Evolutionary conservation across 2,329 filamentous ascomycete genomes (phyloP), one percentile per base, ranked within the genome.

Genomic region (Stenocarpella maydis): DNA sequence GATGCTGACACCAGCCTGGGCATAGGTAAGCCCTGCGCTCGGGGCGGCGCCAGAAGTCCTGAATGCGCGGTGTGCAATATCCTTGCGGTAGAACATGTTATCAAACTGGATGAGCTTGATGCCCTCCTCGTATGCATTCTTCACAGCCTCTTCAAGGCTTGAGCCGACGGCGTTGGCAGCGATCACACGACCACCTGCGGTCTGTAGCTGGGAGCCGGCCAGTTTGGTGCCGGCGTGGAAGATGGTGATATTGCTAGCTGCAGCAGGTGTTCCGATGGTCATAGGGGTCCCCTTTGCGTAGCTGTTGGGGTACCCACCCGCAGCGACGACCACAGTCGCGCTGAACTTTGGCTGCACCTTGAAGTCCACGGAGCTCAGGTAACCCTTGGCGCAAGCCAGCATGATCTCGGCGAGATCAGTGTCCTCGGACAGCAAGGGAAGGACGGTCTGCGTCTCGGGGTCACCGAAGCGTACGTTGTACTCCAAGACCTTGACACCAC

Each of bases 381-480:
- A 92, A 47, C 92, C 90, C 64, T 91, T 87, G 10, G 92, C 89
- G 79, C 94, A 97, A 67, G 94, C 94, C 53, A 95, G 84, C 92
- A 98, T 95, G 71, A 98, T 87, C 78, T 95, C 90, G 1, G 94
- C 95, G 61, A 98, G 85, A 80, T 98, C 95, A 26, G 92, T 93
- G 71, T 96, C 90, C 67, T 86, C 82, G 55, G 88, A 91, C 76
- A 98, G 86, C 21, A 98, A 85, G 12, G 93, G 90, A 14, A 98
- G 84, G 24, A 97, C 86, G 3, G 92, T 96, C 82, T 97, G 94
- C 0, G 93, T 96, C 81, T 97, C 95, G 2, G 95, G 95, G 77
- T 97, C 94, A 58, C 95, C 95, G 76, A 97, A 97, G 69, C 95
- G 90, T 61, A 97, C 94, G 75, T 97, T 97, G 84, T 97, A 98